Conservation (phyloP, 805 yeast species). For the Maudiozyma saulgeensis region DNA sequence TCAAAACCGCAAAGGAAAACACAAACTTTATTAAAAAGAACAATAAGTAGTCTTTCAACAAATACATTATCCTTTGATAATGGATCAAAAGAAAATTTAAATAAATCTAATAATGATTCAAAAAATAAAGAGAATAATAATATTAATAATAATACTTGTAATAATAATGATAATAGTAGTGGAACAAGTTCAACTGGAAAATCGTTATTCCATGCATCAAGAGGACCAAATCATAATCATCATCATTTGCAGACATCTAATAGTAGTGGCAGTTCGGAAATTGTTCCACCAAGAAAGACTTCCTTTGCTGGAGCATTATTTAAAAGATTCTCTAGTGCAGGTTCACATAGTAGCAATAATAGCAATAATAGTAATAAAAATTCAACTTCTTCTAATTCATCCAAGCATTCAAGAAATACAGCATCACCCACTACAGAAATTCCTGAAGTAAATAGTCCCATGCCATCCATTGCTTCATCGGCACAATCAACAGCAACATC, state of each 20-base stretch:
- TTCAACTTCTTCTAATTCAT: neutral
- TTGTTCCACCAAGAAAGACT: slow-evolving; percentile 14
- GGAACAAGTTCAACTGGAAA: neutral
- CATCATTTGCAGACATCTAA: neutral
- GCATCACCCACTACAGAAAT: neutral
- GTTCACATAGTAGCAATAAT: neutral
- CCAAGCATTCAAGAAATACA: neutral
- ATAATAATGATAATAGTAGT: neutral
- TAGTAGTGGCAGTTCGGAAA: neutral
- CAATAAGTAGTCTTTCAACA: slow-evolving; percentile 19
- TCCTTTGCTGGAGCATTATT: slow-evolving; percentile 21
- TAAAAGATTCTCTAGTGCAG: slow-evolving; percentile 16
- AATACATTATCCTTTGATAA: neutral
- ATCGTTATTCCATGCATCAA: neutral
- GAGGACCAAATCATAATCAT: neutral
- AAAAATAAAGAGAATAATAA: neutral
- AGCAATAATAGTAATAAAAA: neutral
- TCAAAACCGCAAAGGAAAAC: slow-evolving; percentile 2
- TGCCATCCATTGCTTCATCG: neutral
- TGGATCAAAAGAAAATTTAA: neutral
- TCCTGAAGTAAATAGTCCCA: neutral
- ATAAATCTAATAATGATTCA: neutral
- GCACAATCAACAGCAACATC: neutral
- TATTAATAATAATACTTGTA: neutral
- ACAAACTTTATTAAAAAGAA: slow-evolving; percentile 11